These are phyloP conservation scores for Chalciporus sphaerocephalus DNA, from an alignment of 768 basidiomycete genomes.

Conservation along the genomic window DNA sequence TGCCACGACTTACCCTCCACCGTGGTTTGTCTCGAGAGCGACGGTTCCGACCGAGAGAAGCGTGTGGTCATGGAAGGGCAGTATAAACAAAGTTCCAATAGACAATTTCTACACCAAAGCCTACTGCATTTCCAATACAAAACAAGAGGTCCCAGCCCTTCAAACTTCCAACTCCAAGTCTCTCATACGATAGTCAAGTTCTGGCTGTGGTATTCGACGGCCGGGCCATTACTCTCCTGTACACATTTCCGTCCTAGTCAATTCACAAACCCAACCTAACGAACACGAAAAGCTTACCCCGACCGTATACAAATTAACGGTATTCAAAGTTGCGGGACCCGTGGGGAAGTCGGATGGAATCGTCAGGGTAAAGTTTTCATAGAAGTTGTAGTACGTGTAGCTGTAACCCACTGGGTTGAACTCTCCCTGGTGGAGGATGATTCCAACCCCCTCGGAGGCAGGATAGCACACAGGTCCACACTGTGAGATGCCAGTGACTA, in stretches of 20 bases:
- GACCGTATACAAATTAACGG: constrained; percentile 35
- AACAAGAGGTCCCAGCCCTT: no score
- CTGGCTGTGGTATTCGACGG: constrained; percentile 21
- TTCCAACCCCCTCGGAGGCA: constrained; percentile 15
- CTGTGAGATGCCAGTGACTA: constrained; percentile 29
- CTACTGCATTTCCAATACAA: no score
- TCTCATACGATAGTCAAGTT: constrained; percentile 12
- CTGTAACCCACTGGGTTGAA: constrained; percentile 21
- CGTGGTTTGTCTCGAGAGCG: constrained; percentile 9
- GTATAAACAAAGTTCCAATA: neutral
- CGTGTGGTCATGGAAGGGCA: constrained; percentile 16
- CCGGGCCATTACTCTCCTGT: constrained; percentile 9
- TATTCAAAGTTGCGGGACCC: constrained; percentile 33
- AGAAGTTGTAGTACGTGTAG: constrained; percentile 6
- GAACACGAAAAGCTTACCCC: constrained; percentile 27
- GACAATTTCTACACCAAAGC: no score
- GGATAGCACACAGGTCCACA: constrained; percentile 26
- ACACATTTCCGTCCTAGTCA: no score
- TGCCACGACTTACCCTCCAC: constrained; percentile 4
- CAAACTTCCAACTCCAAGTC: no score
- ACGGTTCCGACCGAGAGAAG: constrained; percentile 14
- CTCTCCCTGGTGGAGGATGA: constrained; percentile 32
- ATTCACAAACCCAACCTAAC: neutral
- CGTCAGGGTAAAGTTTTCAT: constrained; percentile 32
- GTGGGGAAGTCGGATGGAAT: constrained; percentile 23